phyloP scores from a whole-genome alignment of 225 moss, liverwort and hornwort species.

The Takakia lepidozioides region DNA sequence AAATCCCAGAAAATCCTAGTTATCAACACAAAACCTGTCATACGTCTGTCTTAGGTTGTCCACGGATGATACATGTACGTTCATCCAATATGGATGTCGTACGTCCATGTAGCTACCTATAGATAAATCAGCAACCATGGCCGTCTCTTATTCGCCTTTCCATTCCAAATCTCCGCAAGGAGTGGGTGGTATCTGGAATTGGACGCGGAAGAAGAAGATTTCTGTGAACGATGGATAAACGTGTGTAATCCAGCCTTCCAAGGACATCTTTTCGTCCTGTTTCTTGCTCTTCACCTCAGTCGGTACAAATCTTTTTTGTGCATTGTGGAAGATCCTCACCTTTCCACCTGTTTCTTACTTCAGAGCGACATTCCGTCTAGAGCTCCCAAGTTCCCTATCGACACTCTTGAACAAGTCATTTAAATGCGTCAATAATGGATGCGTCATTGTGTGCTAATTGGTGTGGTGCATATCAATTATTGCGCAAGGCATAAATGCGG shows the following conservation, averaged over 20 bases:
- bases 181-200: too few species aligned
- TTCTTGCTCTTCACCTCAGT: background rate
- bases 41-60: too few species aligned
- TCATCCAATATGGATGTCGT: too few species aligned
- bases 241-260: conserved; percentile 22
- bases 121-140: too few species aligned
- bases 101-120: too few species aligned
- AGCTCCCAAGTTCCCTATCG: background rate
- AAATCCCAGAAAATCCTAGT: too few species aligned
- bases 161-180: too few species aligned
- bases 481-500: conserved; percentile 77
- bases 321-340: background rate
- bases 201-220: conserved; percentile 66
- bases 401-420: too few species aligned
- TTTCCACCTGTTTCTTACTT: too few species aligned
- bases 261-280: background rate
- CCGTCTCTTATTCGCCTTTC: too few species aligned
- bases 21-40: too few species aligned
- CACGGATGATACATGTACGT: too few species aligned
- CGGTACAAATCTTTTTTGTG: background rate
- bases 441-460: background rate
- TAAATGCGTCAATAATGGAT: background rate
- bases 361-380: background rate
- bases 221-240: conserved; percentile 75
- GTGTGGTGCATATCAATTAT: conserved; percentile 37